Base-by-base conservation (phyloP, 306 rosid genomes). In the Vigna hirtella region DNA sequence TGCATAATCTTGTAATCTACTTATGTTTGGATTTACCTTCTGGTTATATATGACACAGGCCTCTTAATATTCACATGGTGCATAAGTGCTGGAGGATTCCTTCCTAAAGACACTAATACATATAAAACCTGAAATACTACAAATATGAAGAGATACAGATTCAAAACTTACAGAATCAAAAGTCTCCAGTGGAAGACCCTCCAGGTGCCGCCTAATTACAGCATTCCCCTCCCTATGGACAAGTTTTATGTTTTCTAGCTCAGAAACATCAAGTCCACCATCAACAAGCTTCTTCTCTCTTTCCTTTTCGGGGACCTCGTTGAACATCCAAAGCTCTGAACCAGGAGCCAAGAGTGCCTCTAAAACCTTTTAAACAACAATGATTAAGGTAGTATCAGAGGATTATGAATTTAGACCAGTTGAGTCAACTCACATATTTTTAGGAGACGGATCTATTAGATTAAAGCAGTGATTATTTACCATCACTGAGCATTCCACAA, bases 311-410 rank as follows among this genome's bases (percentile, higher is more conserved):
- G 89, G 97, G 83, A 94, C 98, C 82, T 94, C 98, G 68, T 94
- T 94, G 82, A 92, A 94, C 98, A 94, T 92, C 98, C 98, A 92
- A 76, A 94, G 93, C 85, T 94, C 97, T 30, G 98, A 94, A 62
- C 90, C 93, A 68, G 90, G 89, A 73, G 98, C 97, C 84, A 94
- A 83, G 74, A 90, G 86, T 75, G 98, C 93, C 88, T 94, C 98
- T 48, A 94, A 86, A 87, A 94, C 98, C 98, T 94, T 83, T 70
- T 63, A 83, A 73, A 82, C 30, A 62, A 73, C 73, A 85, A 77
- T 24, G 5, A 58, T 20, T 71, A 67, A 74, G 74, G 50, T 79
- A 34, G 64, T 40, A 28, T 43, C n/a, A 67, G 18, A 77, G 52
- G 75, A 72, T 64, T 50, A 47, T 51, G 66, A 74, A 63, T 81